Base-by-base conservation (phyloP, 2,329 filamentous ascomycete genomes). In the Exophiala sideris region DNA sequence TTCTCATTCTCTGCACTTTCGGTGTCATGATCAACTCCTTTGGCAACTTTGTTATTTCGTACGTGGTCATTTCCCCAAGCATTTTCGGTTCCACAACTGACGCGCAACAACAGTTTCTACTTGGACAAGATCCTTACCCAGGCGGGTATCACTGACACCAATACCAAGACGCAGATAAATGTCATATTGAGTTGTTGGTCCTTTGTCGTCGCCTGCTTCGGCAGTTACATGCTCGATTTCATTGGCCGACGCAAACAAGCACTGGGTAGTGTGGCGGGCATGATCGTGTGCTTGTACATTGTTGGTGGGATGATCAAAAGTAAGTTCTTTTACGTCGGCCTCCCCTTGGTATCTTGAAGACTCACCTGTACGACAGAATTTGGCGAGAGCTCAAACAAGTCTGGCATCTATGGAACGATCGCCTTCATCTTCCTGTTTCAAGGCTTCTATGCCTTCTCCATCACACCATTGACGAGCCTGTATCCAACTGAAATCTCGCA, bases 331-430 rank as follows among this genome's bases (percentile, higher is more conserved):
- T 3, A 2, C 3, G 16, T 18, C 16, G 16, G 16, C 16, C 16
- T 18, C 16, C 16, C 2, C 16, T 3, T 3, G 16, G 16, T 18
- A 18, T 3, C 16, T 18, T 18, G 16, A 3, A 18, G 3, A 18
- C 16, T 18, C 16, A 18, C 16, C 16, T 18, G 16, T 18, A 18
- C 16, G 16, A 18, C 16, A 18, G 16, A 18, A 18, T 18, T 18
- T 12, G 44, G 44, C 9, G 29, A 34, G 33, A 69, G 67, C 40
- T 66, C 62, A 1, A 66, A 73, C 54, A 65, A 62, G 5, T 68
- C 70, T 7, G 71, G 66, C 14, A 66, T 74, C 20, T 76, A 74
- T 48, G 69, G 71, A n/a, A 71, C 69, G 1, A 68, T 69, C 24
- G 65, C 67, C 1, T 54, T 66, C 5, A 64, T 68, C 18, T 69